Base-by-base conservation (phyloP, 768 basidiomycete genomes). In the Scleroderma bovista region DNA sequence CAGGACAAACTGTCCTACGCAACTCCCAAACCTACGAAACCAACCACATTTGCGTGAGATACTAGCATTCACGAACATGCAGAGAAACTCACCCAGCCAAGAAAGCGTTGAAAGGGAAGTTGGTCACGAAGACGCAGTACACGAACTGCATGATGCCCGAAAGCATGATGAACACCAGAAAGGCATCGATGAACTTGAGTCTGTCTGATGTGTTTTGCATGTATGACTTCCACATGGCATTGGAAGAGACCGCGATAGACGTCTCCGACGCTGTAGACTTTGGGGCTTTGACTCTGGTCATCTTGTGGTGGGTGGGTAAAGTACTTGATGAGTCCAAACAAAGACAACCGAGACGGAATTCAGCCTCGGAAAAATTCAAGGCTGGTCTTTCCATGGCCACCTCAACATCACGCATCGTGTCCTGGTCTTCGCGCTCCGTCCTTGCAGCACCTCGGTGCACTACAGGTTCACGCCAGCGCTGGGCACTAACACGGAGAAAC, bases 91-190 rank as follows among this genome's bases (percentile, higher is more conserved):
- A 97, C 96, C 93, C 94, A 55, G 93, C 85, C 58, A 97, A 69
- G 72, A 99, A 99, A 34, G 96, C 93, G 59, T 99, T 97, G 76
- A 94, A 97, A 20, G 96, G 96, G 70, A 84, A 98, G 72, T 84
- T 88, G 51, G 93, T 93, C 54, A 99, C 77, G 57, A 92, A 75
- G 26, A 95, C 70, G 72, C 95, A 93, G 72, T 98, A 98, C 10
- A 79, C 71, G 71, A 99, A 97, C 66, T 97, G 94, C 40, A 83
- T 64, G 51, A 94, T 77, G 59, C 96, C 96, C 2, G 89, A 88
- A 41, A 95, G 76, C 74, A 97, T 83, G 60, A 95, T 78, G 76
- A 95, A 96, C 52, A 88, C 70, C 55, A 98, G 78, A 75, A 97
- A 97, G 8, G 83, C 71, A 73, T 99, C 96, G 64, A 98, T 84